Conservation (phyloP, 306 rosid genomes). For the Cucumis melo region DNA sequence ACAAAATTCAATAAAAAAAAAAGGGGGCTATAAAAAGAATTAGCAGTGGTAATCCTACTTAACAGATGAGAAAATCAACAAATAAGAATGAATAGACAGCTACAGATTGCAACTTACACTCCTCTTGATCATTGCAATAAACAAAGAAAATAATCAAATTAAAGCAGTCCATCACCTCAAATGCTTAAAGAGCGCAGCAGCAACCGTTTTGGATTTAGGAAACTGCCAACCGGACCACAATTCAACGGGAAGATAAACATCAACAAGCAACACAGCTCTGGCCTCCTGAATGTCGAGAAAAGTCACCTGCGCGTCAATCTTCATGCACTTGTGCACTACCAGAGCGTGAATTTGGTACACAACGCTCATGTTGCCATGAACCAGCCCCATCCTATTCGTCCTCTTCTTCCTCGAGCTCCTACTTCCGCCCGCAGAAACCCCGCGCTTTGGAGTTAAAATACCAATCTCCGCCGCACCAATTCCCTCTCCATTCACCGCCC, state of each 20-base stretch:
- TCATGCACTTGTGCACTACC: slow-evolving; percentile 39
- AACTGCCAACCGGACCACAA: slow-evolving; percentile 83
- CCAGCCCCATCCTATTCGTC: slow-evolving; percentile 46
- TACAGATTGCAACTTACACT: background rate
- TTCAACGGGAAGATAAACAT: slow-evolving; percentile 47
- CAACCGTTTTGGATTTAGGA: slow-evolving; percentile 36
- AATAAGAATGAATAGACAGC: background rate
- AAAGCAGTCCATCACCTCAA: slow-evolving; percentile 40
- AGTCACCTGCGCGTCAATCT: slow-evolving; percentile 37
- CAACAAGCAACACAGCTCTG: slow-evolving; percentile 57
- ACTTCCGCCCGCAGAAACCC: slow-evolving; percentile 10
- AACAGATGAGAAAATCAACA: background rate
- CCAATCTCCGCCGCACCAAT: background rate
- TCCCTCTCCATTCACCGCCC: background rate
- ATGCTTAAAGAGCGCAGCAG: slow-evolving; percentile 62
- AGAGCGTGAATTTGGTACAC: slow-evolving; percentile 66
- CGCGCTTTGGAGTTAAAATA: background rate
- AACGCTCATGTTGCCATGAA: slow-evolving; percentile 71
- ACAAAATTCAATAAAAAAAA: background rate
- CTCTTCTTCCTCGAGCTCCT: slow-evolving; percentile 13
- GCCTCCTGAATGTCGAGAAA: slow-evolving; percentile 19
- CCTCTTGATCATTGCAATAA: background rate
- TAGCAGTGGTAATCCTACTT: background rate
- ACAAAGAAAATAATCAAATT: background rate
- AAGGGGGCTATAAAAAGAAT: slow-evolving; percentile 6